Base-by-base conservation (phyloP, 768 basidiomycete species). In the Lentinula boryana region DNA sequence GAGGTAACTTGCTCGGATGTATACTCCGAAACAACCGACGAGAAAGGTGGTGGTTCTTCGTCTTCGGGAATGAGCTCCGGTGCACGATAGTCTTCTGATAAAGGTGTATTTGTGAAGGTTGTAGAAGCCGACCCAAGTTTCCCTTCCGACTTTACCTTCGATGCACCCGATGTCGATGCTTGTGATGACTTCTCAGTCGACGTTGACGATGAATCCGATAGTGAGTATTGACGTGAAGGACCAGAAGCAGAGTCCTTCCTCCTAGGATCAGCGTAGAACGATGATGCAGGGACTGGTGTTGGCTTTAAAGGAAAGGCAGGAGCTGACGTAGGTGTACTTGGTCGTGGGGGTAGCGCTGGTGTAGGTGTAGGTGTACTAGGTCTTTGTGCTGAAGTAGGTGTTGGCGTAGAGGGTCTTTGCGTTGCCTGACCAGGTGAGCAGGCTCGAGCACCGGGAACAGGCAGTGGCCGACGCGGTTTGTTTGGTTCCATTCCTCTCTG, bases 1-100 rank as follows among this genome's bases (percentile, higher is more conserved):
- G 4, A 80, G 76, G 73, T 74, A 13, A 73, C 76, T 15, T 71
- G 69, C 27, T 72, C 73, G 15, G 56, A 63, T 38, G 75, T 67
- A 44, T 71, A 74, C 41, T 81, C 83, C 32, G 70, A 67, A 2
- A 85, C 76, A 10, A 83, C 74, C 66, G 86, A 83, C 0, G 84
- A 83, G 68, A 86, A 84, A 69, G 77, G 85, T 18, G 69, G 72
- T 15, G 72, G 62, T 12, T 71, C 67, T 46, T 68, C 71, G 43
- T 66, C 63, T 38, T 71, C 58, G 9, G 53, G 32, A 15, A 54
- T 54, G 16, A 54, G 18, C 53, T 54, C 53, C 21, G 53, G 53
- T 3, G 53, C 32, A 38, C 53, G 53, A 54, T 54, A 54, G n/a
- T 54, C 53, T 36, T 54, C 53, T 3, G 79, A 75, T 36, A 71